phyloP scores from a whole-genome alignment of 148 eudicot genomes.

The Vaccinium vitisidaea region DNA sequence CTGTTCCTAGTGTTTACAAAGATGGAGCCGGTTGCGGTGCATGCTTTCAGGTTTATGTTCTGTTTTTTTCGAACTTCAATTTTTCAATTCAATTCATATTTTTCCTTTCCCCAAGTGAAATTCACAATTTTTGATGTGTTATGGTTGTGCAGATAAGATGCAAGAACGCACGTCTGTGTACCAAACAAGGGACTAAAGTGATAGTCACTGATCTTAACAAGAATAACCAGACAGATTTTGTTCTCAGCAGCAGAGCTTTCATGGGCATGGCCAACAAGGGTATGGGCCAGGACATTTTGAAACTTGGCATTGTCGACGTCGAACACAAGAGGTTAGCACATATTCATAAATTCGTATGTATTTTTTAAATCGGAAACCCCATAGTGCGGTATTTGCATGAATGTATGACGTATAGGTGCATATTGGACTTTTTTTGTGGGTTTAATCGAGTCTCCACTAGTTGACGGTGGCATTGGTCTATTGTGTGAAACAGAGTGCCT shows the following conservation, averaged over 20 bases:
- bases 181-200: slow-evolving; percentile 51
- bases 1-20: slow-evolving; percentile 54
- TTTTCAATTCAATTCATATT: not conserved
- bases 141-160: slow-evolving; percentile 58
- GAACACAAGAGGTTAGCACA: slow-evolving; percentile 55
- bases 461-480: not conserved
- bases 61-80: not conserved
- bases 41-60: slow-evolving; percentile 62
- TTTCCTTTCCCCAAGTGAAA: not conserved
- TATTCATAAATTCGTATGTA: not conserved
- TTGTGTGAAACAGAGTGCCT: slow-evolving; percentile 55
- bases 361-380: no score
- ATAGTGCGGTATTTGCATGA: no score
- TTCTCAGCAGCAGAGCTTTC: slow-evolving; percentile 71
- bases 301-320: slow-evolving; percentile 49
- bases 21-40: slow-evolving; percentile 87
- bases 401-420: not conserved
- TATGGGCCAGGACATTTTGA: slow-evolving; percentile 37
- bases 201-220: slow-evolving; percentile 52
- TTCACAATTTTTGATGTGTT: slow-evolving; percentile 9
- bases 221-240: slow-evolving; percentile 54
- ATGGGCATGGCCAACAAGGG: slow-evolving; percentile 71
- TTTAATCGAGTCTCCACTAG: no score
- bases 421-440: no score
- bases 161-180: slow-evolving; percentile 47